phyloP scores from a whole-genome alignment of 2,329 filamentous ascomycete genomes.

The Dactylellina cionopaga region DNA sequence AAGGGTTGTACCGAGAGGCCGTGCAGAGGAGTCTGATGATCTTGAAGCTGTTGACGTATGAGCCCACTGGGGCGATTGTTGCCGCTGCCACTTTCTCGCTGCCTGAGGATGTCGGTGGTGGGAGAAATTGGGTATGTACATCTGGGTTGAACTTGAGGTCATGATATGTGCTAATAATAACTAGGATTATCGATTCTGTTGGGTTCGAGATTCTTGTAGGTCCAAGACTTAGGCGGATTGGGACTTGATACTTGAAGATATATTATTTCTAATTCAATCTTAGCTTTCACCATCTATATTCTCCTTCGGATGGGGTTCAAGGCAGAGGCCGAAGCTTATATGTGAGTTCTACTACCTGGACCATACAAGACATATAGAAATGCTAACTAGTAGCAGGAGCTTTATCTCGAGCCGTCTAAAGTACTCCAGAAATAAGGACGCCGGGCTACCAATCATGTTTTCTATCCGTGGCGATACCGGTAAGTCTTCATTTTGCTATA shows the following conservation, averaged over 20 bases:
- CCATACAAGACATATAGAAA: neutral
- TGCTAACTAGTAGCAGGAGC: slow-evolving; percentile 59
- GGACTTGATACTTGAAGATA: too few relatives aligned
- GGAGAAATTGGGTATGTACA: slow-evolving; percentile 64
- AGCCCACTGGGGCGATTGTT: slow-evolving; percentile 80
- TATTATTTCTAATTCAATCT: slow-evolving; percentile 63
- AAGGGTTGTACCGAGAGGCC: slow-evolving; percentile 77
- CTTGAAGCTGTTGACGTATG: slow-evolving; percentile 79
- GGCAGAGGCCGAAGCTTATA: slow-evolving; percentile 79
- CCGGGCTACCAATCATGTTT: slow-evolving; percentile 81
- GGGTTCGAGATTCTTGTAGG: slow-evolving; percentile 75
- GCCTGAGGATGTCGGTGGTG: slow-evolving; percentile 76
- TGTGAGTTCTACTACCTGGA: slow-evolving; percentile 58
- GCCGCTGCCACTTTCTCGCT: slow-evolving; percentile 81
- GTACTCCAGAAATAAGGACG: slow-evolving; percentile 69
- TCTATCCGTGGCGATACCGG: slow-evolving; percentile 76
- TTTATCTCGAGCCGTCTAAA: slow-evolving; percentile 79
- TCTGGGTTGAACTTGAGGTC: slow-evolving; percentile 55
- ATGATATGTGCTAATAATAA: slow-evolving; percentile 57
- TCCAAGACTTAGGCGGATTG: too few relatives aligned
- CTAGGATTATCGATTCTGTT: slow-evolving; percentile 76
- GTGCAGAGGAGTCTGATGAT: slow-evolving; percentile 77
- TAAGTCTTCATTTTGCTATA: slow-evolving; percentile 68
- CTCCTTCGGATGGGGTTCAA: slow-evolving; percentile 79
- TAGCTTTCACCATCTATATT: slow-evolving; percentile 61